These are phyloP conservation scores for Angophora floribunda DNA, from an alignment of 345 rosid genomes.

Conservation along the genomic window DNA sequence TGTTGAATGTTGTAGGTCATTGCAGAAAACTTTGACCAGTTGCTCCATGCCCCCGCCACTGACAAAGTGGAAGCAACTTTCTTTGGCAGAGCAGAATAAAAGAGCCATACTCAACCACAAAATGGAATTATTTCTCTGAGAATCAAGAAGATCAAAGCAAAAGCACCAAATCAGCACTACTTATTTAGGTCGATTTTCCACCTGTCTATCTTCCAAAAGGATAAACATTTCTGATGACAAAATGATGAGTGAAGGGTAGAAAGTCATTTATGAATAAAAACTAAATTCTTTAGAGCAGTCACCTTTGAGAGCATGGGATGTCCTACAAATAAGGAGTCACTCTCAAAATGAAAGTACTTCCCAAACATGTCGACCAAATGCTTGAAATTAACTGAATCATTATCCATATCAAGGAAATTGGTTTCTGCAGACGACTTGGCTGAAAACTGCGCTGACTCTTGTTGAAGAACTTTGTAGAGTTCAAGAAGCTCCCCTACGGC, in stretches of 20 bases:
- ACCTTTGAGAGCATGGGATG: slow-evolving; percentile 59
- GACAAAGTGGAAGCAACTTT: slow-evolving; percentile 94
- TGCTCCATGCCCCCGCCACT: slow-evolving; percentile 73
- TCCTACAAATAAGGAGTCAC: slow-evolving; percentile 21
- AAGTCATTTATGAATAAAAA: background rate
- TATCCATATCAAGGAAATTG: slow-evolving; percentile 45
- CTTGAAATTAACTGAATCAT: slow-evolving; percentile 45
- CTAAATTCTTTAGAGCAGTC: background rate
- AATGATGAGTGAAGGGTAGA: background rate
- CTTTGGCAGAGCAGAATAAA: slow-evolving; percentile 78
- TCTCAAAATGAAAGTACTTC: slow-evolving; percentile 32
- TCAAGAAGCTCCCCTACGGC: slow-evolving; percentile 49
- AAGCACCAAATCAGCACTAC: background rate
- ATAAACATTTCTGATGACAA: background rate
- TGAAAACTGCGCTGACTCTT: slow-evolving; percentile 28
- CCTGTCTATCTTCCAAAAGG: background rate
- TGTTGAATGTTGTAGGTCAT: slow-evolving; percentile 40
- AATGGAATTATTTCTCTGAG: slow-evolving; percentile 62
- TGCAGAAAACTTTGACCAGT: slow-evolving; percentile 42
- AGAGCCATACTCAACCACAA: slow-evolving; percentile 63
- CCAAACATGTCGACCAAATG: slow-evolving; percentile 55
- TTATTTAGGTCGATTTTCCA: background rate
- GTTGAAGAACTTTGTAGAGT: slow-evolving; percentile 29
- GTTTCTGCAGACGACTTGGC: slow-evolving; percentile 22
- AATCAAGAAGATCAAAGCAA: slow-evolving; percentile 16